Base-by-base conservation (phyloP, 208 protist species). In the Leishmania turanica region DNA sequence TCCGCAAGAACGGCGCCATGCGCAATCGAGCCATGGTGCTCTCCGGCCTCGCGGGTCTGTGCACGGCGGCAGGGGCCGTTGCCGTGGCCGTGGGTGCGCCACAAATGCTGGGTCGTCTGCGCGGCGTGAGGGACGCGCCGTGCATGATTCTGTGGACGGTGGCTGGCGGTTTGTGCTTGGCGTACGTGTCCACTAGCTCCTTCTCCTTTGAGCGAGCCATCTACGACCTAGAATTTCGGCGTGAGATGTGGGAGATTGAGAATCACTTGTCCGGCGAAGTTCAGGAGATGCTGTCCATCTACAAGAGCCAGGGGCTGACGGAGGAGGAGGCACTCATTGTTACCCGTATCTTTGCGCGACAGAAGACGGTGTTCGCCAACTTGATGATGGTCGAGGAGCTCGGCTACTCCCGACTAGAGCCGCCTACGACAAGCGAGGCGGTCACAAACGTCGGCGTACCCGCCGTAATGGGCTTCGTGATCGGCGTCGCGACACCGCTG, bases 331-430 rank as follows among this genome's bases (percentile, higher is more conserved):
- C 97, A 6, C 70, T 89, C 34, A 86, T 88, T 34, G 90, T 99
- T 40, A 93, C 98, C 7, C 87, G 87, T 21, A 93, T 98, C 31
- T 98, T 98, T 72, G 88, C 94, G 3, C 93, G 96, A 84, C 81
- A 98, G 49, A 92, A 90, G 75, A 80, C 82, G 5, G 76, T 93
- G 1, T 99, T 99, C 82, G 95, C 97, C 24, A 96, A 97, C 69
- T 79, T 98, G 47, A 98, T 99, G 96, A 98, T 99, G 96, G 95
- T 98, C 42, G 94, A 99, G 85, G 96, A 99, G 82, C 93, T 99
- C 17, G 97, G 97, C 75, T 97, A 97, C 84, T 95, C 91, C 3
- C 92, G 94, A 2, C 85, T 97, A 37, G 88, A 92, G 77, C 92
- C 93, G 53, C 92, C 92, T 37, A 89, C 83, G n/a, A 81, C 83